phyloP scores from a whole-genome alignment of 495 filamentous ascomycete genomes.

The Chaetomium tenue region DNA sequence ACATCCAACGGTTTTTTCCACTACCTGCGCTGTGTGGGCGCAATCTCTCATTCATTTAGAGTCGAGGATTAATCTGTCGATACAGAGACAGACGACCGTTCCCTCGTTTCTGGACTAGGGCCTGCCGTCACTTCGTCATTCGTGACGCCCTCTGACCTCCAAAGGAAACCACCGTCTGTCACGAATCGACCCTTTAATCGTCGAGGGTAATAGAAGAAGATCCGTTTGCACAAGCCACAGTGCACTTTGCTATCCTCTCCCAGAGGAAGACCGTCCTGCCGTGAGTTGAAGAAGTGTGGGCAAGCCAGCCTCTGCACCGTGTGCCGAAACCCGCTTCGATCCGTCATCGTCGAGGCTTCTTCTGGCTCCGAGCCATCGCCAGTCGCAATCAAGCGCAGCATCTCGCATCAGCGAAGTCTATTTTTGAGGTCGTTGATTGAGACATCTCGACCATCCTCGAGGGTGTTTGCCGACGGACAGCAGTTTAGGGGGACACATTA shows the following conservation, averaged over 20 bases:
- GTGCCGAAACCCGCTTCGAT: constrained; percentile 13
- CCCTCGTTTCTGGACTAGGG: constrained; percentile 36
- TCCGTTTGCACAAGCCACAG: constrained; percentile 41
- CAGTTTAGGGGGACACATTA: constrained; percentile 88
- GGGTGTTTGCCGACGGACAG: constrained; percentile 39
- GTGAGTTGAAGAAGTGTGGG: constrained; percentile 33
- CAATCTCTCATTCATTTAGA: constrained; percentile 44
- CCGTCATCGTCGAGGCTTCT: constrained; percentile 20
- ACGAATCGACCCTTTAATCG: constrained; percentile 36
- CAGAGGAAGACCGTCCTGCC: constrained; percentile 29
- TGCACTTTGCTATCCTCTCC: constrained; percentile 28
- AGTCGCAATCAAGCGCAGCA: constrained; percentile 18
- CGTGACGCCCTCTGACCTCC: constrained; percentile 31
- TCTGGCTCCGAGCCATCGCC: neutral
- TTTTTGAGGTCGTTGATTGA: constrained; percentile 34
- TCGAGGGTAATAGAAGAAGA: constrained; percentile 40
- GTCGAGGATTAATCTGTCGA: constrained; percentile 36
- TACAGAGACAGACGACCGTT: constrained; percentile 34
- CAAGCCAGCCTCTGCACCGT: constrained; percentile 14
- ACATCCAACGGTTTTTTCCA: constrained; percentile 22
- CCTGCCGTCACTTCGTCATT: constrained; percentile 27
- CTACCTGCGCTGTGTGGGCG: constrained; percentile 40
- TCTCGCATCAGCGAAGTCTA: constrained; percentile 8
- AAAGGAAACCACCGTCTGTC: constrained; percentile 38
- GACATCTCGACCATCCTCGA: constrained; percentile 34